A percentile compares a stretch with the other conserved stretches of the same genome.
phyloP scores from a whole-genome alignment of 179 eudicot species.

The Vitellaria paradoxa region DNA sequence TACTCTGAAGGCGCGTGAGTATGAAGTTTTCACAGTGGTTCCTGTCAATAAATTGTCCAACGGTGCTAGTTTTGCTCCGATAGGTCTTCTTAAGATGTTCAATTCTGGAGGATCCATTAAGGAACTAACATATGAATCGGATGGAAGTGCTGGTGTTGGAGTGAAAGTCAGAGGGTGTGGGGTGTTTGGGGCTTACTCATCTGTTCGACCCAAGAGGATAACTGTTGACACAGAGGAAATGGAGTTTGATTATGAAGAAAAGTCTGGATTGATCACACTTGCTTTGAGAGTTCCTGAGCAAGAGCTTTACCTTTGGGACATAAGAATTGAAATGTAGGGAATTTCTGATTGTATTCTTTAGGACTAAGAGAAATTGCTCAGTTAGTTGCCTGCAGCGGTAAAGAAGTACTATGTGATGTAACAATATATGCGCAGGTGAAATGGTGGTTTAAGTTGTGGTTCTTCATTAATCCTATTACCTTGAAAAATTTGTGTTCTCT shows the following conservation, averaged over 20 bases:
- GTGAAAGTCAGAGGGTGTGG: constrained; percentile 68
- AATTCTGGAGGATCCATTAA: constrained; percentile 78
- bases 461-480: no score
- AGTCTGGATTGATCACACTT: constrained; percentile 48
- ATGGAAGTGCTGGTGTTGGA: constrained; percentile 23
- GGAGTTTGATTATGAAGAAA: constrained; percentile 45
- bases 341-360: not conserved
- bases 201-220: constrained; percentile 49
- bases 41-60: constrained; percentile 54
- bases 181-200: constrained; percentile 67
- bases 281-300: constrained; percentile 43
- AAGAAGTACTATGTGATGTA: no score
- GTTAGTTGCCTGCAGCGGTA: not conserved
- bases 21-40: constrained; percentile 70
- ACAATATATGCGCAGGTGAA: not conserved
- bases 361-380: not conserved
- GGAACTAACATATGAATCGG: constrained; percentile 41
- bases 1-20: constrained; percentile 60
- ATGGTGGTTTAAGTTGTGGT: no score
- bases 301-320: constrained; percentile 58
- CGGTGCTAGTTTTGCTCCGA: constrained; percentile 54
- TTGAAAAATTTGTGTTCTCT: no score
- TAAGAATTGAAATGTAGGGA: constrained; percentile 40
- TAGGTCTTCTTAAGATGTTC: constrained; percentile 70
- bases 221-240: constrained; percentile 40